These are phyloP conservation scores for Lodderomyces orthopsilosis DNA, from an alignment of 1,139 yeast species.

Conservation along the genomic window DNA sequence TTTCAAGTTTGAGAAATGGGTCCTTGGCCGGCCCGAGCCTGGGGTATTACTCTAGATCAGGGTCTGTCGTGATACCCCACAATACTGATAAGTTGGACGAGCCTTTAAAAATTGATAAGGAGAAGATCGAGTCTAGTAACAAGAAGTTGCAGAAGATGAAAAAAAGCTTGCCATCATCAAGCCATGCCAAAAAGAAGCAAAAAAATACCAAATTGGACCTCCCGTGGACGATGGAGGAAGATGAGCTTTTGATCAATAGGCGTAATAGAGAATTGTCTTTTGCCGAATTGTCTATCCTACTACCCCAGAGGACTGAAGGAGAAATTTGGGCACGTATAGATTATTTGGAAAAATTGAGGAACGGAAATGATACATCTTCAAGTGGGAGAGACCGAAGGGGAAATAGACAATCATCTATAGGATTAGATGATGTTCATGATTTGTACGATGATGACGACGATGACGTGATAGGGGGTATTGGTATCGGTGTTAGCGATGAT, in stretches of 20 bases:
- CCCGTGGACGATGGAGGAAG: constrained; percentile 69
- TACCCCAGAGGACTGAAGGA: constrained; percentile 72
- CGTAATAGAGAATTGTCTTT: constrained; percentile 59
- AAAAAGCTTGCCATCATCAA: constrained; percentile 8
- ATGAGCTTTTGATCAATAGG: constrained; percentile 60
- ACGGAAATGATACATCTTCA: constrained; percentile 43
- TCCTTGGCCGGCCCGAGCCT: constrained; percentile 33
- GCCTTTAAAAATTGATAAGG: constrained; percentile 18
- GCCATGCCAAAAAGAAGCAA: constrained; percentile 8
- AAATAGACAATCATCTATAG: constrained; percentile 41
- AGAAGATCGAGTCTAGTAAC: constrained; percentile 13
- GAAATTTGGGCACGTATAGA: constrained; percentile 67
- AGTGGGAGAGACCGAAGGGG: constrained; percentile 29
- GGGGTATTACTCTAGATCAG: constrained; percentile 43
- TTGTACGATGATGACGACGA: constrained; percentile 35
- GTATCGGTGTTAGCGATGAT: constrained; percentile 34
- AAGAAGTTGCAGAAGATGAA: constrained; percentile 12
- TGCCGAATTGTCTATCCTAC: constrained; percentile 69
- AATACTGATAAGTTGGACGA: constrained; percentile 31
- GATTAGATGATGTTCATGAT: constrained; percentile 47
- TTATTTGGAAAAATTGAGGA: constrained; percentile 47
- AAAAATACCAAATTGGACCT: constrained; percentile 31
- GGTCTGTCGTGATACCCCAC: constrained; percentile 45
- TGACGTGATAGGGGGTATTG: constrained; percentile 39
- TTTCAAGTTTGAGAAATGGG: constrained; percentile 42